These are phyloP conservation scores for Suillus subluteus DNA, from an alignment of 768 basidiomycete genomes.

Conservation along the genomic window DNA sequence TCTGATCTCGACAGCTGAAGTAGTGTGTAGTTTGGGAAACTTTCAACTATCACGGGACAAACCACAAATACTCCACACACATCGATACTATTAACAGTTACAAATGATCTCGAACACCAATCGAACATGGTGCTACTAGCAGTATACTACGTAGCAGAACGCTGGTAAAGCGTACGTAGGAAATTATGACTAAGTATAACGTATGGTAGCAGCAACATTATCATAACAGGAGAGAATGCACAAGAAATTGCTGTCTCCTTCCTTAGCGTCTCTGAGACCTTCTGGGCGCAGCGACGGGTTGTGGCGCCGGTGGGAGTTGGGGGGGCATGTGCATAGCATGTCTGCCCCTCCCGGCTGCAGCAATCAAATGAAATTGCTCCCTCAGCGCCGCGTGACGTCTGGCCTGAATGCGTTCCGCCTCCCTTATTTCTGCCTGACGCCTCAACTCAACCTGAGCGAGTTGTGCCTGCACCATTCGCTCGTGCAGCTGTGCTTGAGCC, in stretches of 20 bases:
- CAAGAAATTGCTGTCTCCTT: not conserved
- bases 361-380: not conserved
- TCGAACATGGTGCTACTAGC: not conserved
- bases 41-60: too few relatives aligned
- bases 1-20: too few relatives aligned
- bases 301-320: not conserved
- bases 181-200: conserved; percentile 5
- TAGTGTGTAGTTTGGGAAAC: too few relatives aligned
- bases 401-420: not conserved
- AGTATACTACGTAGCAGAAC: not conserved
- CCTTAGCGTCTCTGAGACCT: not conserved
- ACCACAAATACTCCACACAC: too few relatives aligned
- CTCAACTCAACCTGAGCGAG: not conserved
- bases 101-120: not conserved
- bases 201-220: not conserved
- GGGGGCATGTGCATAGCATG: not conserved
- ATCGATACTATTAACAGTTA: not conserved
- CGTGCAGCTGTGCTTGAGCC: not conserved
- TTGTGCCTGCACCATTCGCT: not conserved
- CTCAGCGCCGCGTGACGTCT: not conserved
- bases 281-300: not conserved
- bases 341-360: not conserved
- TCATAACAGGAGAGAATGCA: not conserved
- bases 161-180: not conserved
- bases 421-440: not conserved